These are phyloP conservation scores for Kwoniella dendrophila DNA, from an alignment of 768 basidiomycete species.

Conservation along the genomic window DNA sequence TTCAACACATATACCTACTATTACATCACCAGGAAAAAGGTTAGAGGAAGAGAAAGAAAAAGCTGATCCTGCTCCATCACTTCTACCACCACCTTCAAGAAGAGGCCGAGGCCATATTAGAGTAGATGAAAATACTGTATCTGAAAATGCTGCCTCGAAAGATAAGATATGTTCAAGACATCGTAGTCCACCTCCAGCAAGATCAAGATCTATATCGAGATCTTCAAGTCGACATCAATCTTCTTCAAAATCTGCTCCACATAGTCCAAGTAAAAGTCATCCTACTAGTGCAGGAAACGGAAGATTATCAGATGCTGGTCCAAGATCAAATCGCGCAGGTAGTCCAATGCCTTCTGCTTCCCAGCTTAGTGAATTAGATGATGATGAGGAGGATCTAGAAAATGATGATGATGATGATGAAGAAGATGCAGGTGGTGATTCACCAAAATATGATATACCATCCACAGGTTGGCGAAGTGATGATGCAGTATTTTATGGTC, in stretches of 20 bases:
- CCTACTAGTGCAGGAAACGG: too few species aligned
- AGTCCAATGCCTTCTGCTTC: constrained; percentile 36
- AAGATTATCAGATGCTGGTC: constrained; percentile 36
- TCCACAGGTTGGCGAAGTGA: constrained; percentile 40
- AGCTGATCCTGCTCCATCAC: constrained; percentile 27
- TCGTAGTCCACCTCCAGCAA: constrained; percentile 34
- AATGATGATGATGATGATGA: constrained; percentile 26
- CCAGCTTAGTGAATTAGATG: constrained; percentile 23
- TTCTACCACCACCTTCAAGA: constrained; percentile 38
- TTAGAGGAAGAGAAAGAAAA: too few species aligned
- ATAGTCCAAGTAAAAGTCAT: too few species aligned
- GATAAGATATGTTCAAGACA: constrained; percentile 37
- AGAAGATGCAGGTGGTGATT: neutral
- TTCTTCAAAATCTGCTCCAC: neutral
- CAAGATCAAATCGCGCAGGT: constrained; percentile 33
- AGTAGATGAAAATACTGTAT: constrained; percentile 28
- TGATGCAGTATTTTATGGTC: constrained; percentile 34
- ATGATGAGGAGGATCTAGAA: constrained; percentile 4
- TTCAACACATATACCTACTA: constrained; percentile 7
- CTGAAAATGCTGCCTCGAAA: constrained; percentile 13
- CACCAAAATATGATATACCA: neutral
- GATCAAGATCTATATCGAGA: constrained; percentile 26
- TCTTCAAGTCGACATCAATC: constrained; percentile 17
- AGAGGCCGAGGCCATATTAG: constrained; percentile 41
- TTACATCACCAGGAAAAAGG: too few species aligned